These are phyloP conservation scores for Cornus controversa DNA, from an alignment of 148 eudicot genomes.

Conservation along the genomic window DNA sequence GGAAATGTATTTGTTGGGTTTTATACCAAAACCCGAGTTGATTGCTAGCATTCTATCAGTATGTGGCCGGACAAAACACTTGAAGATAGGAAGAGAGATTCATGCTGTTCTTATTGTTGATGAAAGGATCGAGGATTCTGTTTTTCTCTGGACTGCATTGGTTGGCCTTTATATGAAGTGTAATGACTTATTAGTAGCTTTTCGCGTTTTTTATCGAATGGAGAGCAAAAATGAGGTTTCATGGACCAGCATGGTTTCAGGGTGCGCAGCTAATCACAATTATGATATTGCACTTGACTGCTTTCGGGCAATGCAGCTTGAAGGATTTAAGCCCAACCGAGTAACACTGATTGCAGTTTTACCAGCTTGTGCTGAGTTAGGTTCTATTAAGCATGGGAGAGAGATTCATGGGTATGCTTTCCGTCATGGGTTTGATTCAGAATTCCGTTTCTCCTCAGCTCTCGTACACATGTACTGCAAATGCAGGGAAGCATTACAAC, in stretches of 20 bases:
- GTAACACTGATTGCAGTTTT: conserved; percentile 43
- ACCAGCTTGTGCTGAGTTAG: conserved; percentile 40
- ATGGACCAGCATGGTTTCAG: conserved; percentile 57
- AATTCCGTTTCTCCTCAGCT: conserved; percentile 35
- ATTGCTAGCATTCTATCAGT: conserved; percentile 37
- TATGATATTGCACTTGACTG: conserved; percentile 39
- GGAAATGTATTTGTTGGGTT: conserved; percentile 37
- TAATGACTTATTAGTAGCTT: conserved; percentile 31
- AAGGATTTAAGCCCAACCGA: conserved; percentile 36
- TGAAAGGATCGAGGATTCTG: conserved; percentile 32
- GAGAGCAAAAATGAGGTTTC: conserved; percentile 47
- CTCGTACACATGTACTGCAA: conserved; percentile 38
- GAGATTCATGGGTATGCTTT: conserved; percentile 51
- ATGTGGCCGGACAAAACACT: conserved; percentile 20
- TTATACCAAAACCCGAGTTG: conserved; percentile 45
- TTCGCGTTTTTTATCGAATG: conserved; percentile 38
- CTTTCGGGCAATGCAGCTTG: conserved; percentile 38
- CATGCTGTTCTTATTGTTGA: conserved; percentile 41
- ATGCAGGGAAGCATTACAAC: conserved; percentile 11
- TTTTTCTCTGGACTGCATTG: conserved; percentile 40
- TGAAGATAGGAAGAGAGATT: conserved; percentile 35
- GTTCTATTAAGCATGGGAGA: conserved; percentile 29
- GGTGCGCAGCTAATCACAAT: conserved; percentile 27
- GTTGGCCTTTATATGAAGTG: conserved; percentile 38
- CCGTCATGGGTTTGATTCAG: conserved; percentile 40